These are phyloP conservation scores for Podospora appendiculata DNA, from an alignment of 495 filamentous ascomycete genomes.

Conservation along the genomic window DNA sequence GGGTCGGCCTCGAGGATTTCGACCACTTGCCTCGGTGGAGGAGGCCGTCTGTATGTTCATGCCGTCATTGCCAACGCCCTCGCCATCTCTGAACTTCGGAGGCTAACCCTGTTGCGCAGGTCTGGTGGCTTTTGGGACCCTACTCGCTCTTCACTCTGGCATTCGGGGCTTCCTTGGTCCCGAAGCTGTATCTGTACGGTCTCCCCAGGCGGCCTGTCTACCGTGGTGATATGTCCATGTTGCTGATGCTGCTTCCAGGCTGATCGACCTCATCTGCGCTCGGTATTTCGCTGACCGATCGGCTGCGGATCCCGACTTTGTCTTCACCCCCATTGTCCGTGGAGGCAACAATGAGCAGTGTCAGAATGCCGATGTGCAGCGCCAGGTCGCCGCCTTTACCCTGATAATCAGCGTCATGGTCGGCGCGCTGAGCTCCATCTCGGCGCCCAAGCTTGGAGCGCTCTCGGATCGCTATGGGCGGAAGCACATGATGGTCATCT, in stretches of 20 bases:
- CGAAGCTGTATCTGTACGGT: conserved; percentile 61
- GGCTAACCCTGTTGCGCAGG: conserved; percentile 32
- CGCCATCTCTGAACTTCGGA: too few species aligned
- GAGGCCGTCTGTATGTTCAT: conserved; percentile 52
- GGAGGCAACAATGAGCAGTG: conserved; percentile 68
- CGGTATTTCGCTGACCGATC: conserved; percentile 63
- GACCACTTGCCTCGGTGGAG: conserved; percentile 61
- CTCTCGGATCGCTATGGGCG: conserved; percentile 87
- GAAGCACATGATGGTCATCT: conserved; percentile 58
- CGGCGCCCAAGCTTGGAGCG: conserved; percentile 72
- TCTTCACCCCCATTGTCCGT: conserved; percentile 55
- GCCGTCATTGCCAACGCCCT: neutral
- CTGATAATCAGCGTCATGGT: conserved; percentile 63
- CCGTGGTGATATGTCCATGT: neutral
- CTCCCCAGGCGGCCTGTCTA: neutral
- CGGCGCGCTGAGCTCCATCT: conserved; percentile 65
- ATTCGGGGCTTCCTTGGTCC: conserved; percentile 74
- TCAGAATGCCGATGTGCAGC: conserved; percentile 60
- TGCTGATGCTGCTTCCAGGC: conserved; percentile 30
- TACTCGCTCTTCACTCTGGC: conserved; percentile 73
- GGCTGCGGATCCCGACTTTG: conserved; percentile 47
- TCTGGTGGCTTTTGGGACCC: conserved; percentile 77
- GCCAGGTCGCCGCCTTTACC: conserved; percentile 66
- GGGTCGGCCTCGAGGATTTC: conserved; percentile 49
- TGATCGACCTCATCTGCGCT: conserved; percentile 71